Percentiles rank a stretch among this genome's conserved stretches.
Conservation (phyloP, 805 yeast genomes). For the Candida caryicola region DNA sequence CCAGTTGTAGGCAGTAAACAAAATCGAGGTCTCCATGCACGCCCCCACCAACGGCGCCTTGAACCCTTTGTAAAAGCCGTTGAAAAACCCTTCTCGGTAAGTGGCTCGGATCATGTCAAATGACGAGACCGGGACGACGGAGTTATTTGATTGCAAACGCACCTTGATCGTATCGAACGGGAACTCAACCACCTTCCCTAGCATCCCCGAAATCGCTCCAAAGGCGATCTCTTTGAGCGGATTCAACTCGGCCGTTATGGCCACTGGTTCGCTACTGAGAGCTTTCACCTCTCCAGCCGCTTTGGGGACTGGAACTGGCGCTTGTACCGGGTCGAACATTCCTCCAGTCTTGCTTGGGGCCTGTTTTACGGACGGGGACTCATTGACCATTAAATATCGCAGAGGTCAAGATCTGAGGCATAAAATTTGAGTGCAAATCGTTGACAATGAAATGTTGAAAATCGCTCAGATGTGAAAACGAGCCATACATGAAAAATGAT, state of each 20-base stretch:
- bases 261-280: too few relatives aligned
- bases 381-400: too few relatives aligned
- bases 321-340: too few relatives aligned
- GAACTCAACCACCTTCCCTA: constrained; percentile 81
- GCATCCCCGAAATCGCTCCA: constrained; percentile 70
- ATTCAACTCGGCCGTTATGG: constrained; percentile 7
- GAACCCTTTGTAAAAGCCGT: constrained; percentile 78
- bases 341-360: too few relatives aligned
- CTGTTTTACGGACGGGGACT: too few relatives aligned
- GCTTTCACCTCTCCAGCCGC: too few relatives aligned
- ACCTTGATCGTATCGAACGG: constrained; percentile 95
- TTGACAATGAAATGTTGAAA: too few relatives aligned
- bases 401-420: too few relatives aligned
- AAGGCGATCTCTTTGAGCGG: constrained; percentile 40
- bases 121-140: constrained; percentile 50
- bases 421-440: too few relatives aligned
- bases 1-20: constrained; percentile 63
- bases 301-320: too few relatives aligned
- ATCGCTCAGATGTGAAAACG: too few relatives aligned
- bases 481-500: too few relatives aligned
- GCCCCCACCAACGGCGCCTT: constrained; percentile 86
- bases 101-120: constrained; percentile 64
- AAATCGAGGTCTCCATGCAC: constrained; percentile 79
- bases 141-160: constrained; percentile 63
- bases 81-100: constrained; percentile 63